Evolutionary conservation across 495 filamentous ascomycete species (phyloP), one percentile per base, ranked within the genome.

Genomic region (Neurospora tetrasperma): DNA sequence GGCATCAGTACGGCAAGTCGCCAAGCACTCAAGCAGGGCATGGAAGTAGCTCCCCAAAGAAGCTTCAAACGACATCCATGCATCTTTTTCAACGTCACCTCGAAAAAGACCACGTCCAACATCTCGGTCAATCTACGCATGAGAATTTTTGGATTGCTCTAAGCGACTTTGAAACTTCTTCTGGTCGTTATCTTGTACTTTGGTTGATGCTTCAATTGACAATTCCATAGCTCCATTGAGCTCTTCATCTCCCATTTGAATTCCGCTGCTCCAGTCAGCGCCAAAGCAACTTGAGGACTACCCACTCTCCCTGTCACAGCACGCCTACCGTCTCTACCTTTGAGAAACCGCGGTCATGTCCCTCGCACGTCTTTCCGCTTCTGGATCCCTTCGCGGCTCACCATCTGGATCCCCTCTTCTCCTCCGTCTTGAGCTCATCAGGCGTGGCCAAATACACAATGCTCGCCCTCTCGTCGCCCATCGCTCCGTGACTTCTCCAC

Each of bases 391-490:
- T 66, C 54, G 54, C 27, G 54, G 27, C 4, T 8, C 54, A 66
- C 44, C 66, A 39, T 69, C 72, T 14, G 42, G 43, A 70, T 43
- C 72, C 1, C 69, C 71, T n/a, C 43, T 73, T 70, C 42, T 42
- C 14, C 42, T 73, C 1, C 72, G 71, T 43, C 40, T 69, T 0
- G 69, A 71, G n/a, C 69, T 73, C 38, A 71, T 18, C 59, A 69
- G 42, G 27, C 23, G 38, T 42, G 59, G 54, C 10, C 70, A 70
- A 31, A 59, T 73, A 48, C n/a, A 62, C 14, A 44, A 27, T 42
- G 41, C 69, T 46, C 5, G 44, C 42, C 1, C 48, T 71, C 72
- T 59, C 35, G 27, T 70, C n/a, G 35, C 31, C 16, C 42, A 66
- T 66, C 54, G 54, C 54, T 18, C 39, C 70, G 38, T 42, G 46